Base-by-base conservation (phyloP, 2,329 filamentous ascomycete species). In the Rutstroemia sp. region DNA sequence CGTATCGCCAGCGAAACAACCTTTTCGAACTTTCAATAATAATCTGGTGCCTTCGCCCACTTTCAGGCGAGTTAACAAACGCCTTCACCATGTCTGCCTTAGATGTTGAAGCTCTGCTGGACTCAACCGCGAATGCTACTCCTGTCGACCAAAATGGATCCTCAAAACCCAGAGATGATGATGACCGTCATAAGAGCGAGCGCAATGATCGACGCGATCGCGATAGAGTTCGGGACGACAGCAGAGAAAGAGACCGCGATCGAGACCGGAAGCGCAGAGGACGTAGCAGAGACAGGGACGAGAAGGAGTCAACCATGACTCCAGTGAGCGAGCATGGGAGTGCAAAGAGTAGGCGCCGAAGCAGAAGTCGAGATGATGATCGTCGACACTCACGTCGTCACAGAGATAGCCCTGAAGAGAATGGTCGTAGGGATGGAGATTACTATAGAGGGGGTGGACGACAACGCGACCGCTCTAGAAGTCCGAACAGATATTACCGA, bases 31-130 rank as follows among this genome's bases (percentile, higher is more conserved):
- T 12, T 34, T 4, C 7, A 45, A 45, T 45, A 45, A 45, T 10
- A 21, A 21, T 23, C 25, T 21, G 19, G 42, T 14, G 42, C 6
- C 9, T 14, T 42, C 19, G 18, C 18, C 27, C 38, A 49, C 25
- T 23, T 34, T 34, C 9, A 23, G 41, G 18, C 14, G 25, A 55
- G 23, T 18, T n/a, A 19, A 21, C 44, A 27, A 27, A 34, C 47
- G 42, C 37, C 64, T 58, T 66, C 73, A 76, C 65, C 65, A 87
- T 87, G 84, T 84, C 84, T 70, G 79, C 79, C 71, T 76, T 86
- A 65, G 90, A 95, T 70, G 90, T 96, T 66, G 92, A 96, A 78
- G 90, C 90, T 63, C 81, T 96, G 63, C 84, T 96, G 65, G 91
- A 96, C 73, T 89, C 88, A 52, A 90, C 88, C 61, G 89, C 88